Evolutionary conservation across 179 eudicot genomes (phyloP).

Genomic region (Pouteria campechiana): DNA sequence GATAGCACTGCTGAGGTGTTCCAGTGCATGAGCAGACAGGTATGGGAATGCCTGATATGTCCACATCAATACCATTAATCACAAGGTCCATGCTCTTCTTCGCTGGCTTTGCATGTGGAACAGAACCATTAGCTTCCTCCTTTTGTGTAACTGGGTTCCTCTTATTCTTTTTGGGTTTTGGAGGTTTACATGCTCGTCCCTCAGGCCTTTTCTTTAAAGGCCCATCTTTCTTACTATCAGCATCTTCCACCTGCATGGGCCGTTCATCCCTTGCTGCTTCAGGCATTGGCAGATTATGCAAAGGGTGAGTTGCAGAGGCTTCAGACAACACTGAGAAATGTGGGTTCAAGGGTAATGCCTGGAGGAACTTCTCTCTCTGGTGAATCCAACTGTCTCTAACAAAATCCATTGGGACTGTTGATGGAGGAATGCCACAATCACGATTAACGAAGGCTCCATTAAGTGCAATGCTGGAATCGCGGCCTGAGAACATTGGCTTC

Average conservation of each 20-base stretch:
- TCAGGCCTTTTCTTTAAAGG: constrained; percentile 50
- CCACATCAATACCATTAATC: constrained; percentile 72
- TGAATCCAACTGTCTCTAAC: constrained; percentile 55
- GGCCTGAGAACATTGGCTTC: constrained; percentile 32
- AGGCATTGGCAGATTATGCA: constrained; percentile 57
- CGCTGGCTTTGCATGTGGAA: constrained; percentile 43
- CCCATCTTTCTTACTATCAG: constrained; percentile 20
- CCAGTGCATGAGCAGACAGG: constrained; percentile 91
- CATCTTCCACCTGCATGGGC: constrained; percentile 30
- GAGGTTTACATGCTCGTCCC: constrained; percentile 33
- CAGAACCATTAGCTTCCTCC: constrained; percentile 45
- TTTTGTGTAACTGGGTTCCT: constrained; percentile 41
- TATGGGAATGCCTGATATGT: constrained; percentile 64
- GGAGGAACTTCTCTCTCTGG: constrained; percentile 38
- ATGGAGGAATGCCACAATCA: constrained; percentile 35
- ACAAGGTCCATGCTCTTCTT: constrained; percentile 56
- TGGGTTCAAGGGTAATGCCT: constrained; percentile 46
- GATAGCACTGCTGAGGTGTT: constrained; percentile 63
- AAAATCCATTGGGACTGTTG: constrained; percentile 46
- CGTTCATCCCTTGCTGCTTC: constrained; percentile 39
- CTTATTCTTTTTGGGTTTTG: constrained; percentile 61
- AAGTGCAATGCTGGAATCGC: constrained; percentile 29
- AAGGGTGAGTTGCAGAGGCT: constrained; percentile 30
- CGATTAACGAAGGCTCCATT: constrained; percentile 43
- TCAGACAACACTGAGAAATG: constrained; percentile 32